These are phyloP conservation scores for Clohesyomyces aquaticus DNA, from an alignment of 495 filamentous ascomycete genomes.

Conservation along the genomic window DNA sequence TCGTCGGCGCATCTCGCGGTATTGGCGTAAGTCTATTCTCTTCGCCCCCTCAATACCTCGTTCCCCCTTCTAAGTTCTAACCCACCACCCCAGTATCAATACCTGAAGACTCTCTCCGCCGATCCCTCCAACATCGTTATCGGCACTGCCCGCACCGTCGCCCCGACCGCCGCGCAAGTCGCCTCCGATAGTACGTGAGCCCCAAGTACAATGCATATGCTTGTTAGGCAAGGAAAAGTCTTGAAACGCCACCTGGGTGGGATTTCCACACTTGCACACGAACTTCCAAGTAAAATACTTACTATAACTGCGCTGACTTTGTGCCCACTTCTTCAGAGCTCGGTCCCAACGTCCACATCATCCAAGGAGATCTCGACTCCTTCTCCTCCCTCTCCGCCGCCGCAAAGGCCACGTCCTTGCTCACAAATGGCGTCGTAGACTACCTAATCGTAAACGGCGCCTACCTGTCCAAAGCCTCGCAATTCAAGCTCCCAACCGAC, in stretches of 20 bases:
- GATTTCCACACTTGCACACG: no score
- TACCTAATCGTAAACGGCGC: constrained; percentile 43
- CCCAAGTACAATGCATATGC: no score
- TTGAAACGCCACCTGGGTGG: no score
- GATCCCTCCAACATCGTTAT: constrained; percentile 30
- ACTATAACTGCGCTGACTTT: no score
- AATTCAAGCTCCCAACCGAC: constrained; percentile 12
- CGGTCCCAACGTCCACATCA: constrained; percentile 37
- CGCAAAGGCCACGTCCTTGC: constrained; percentile 21
- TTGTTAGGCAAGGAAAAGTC: no score
- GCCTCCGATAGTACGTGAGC: constrained; percentile 29
- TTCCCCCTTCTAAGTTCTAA: background rate
- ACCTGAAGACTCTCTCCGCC: constrained; percentile 24
- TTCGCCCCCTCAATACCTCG: background rate
- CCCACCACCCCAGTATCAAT: constrained; percentile 28
- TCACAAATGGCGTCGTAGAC: constrained; percentile 36
- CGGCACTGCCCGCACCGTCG: constrained; percentile 22
- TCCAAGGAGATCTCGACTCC: constrained; percentile 38
- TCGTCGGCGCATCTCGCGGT: constrained; percentile 33
- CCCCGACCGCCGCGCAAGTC: constrained; percentile 16
- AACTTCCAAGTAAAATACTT: no score
- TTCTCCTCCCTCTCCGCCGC: constrained; percentile 30
- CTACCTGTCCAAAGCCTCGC: constrained; percentile 15
- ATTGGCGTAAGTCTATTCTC: constrained; percentile 23
- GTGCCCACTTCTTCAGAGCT: no score